A percentile compares a stretch with the other conserved stretches of the same genome.
Conservation (phyloP, 2,329 filamentous ascomycete genomes). For the Alternaria sp. region DNA sequence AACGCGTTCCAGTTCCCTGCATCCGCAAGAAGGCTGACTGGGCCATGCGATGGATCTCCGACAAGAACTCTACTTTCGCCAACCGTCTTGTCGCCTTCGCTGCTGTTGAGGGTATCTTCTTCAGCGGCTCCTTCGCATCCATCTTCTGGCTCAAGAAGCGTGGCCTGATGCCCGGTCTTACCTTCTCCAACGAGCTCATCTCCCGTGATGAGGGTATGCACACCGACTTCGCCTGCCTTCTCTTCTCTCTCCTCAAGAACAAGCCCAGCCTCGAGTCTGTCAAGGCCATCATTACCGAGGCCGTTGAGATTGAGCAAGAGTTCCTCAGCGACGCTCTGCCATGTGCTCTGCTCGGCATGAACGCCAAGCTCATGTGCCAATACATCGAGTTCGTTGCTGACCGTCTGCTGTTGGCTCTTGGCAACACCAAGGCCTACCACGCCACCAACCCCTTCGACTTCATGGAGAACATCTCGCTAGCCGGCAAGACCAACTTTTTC, state of each 20-base stretch:
- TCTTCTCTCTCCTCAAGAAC: slow-evolving; percentile 97
- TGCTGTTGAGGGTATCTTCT: slow-evolving; percentile 99
- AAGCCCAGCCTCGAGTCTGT: slow-evolving; percentile 84
- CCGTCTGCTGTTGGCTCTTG: slow-evolving; percentile 88
- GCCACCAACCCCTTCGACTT: slow-evolving; percentile 98
- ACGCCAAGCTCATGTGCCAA: slow-evolving; percentile 95
- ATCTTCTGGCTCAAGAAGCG: slow-evolving; percentile 99
- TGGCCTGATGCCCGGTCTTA: slow-evolving; percentile 96
- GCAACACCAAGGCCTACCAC: slow-evolving; percentile 94
- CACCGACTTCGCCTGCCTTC: slow-evolving; percentile 96
- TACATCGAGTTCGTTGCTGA: slow-evolving; percentile 99
- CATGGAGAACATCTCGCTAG: slow-evolving; percentile 99
- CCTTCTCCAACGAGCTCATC: slow-evolving; percentile 99
- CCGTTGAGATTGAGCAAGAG: slow-evolving; percentile 94
- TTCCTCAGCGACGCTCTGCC: slow-evolving; percentile 96
- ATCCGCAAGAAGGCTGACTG: slow-evolving; percentile 99
- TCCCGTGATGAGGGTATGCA: slow-evolving; percentile 99
- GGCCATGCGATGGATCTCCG: slow-evolving; percentile 93
- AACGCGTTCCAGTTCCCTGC: slow-evolving; percentile 73
- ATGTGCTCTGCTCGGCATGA: slow-evolving; percentile 95
- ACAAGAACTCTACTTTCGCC: slow-evolving; percentile 92
- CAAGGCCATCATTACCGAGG: slow-evolving; percentile 88
- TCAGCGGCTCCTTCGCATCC: slow-evolving; percentile 96
- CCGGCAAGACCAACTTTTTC: slow-evolving; percentile 99
- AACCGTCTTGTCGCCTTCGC: slow-evolving; percentile 96